phyloP scores from a whole-genome alignment of 2,329 filamentous ascomycete species.

The Microthyrium microscopicum region DNA sequence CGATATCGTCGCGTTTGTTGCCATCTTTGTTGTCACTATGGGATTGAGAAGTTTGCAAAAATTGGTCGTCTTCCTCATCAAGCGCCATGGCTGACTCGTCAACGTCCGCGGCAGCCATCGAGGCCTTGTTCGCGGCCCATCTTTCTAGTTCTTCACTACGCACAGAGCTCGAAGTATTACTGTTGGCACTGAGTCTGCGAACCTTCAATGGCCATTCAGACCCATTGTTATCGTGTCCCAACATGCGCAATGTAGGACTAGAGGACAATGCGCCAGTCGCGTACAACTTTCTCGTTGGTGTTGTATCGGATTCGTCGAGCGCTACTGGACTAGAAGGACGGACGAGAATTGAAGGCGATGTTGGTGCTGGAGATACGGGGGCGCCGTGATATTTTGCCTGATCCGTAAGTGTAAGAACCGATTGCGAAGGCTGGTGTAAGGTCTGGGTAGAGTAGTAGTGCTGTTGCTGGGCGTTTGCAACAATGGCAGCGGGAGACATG shows the following conservation, averaged over 20 bases:
- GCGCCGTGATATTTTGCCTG: too few species aligned
- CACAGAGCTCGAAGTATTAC: conserved; percentile 19
- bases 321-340: not conserved
- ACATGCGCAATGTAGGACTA: conserved; percentile 17
- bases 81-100: conserved; percentile 5
- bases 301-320: conserved; percentile 6
- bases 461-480: too few species aligned
- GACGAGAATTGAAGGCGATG: not conserved
- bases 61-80: conserved; percentile 16
- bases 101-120: conserved; percentile 10
- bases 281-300: conserved; percentile 1
- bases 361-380: too few species aligned
- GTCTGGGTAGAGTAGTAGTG: too few species aligned
- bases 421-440: too few species aligned
- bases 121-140: conserved; percentile 24
- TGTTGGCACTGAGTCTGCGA: too few species aligned
- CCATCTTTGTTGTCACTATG: conserved; percentile 11
- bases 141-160: conserved; percentile 28
- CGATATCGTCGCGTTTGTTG: conserved; percentile 14
- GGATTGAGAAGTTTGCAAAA: conserved; percentile 14
- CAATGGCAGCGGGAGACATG: too few species aligned
- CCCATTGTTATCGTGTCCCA: conserved; percentile 1
- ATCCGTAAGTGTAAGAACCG: too few species aligned
- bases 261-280: conserved; percentile 13
- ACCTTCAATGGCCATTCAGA: too few species aligned